These are phyloP conservation scores for Gnomoniopsis sp. DNA, from an alignment of 2,329 filamentous ascomycete species.

Conservation along the genomic window DNA sequence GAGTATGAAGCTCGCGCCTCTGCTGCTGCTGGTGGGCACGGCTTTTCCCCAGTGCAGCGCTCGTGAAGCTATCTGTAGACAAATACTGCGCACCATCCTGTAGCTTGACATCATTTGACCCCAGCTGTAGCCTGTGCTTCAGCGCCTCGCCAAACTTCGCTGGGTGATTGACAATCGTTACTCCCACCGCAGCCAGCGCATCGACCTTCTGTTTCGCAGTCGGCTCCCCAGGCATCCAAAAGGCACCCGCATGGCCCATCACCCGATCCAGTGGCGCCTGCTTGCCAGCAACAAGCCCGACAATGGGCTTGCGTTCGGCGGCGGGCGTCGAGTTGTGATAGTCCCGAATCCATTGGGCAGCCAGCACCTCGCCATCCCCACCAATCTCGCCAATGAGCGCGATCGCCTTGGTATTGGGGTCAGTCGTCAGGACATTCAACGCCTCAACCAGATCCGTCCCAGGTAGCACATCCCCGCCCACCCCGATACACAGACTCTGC, in stretches of 20 bases:
- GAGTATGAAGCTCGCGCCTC: constrained; percentile 9
- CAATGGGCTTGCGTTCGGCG: constrained; percentile 64
- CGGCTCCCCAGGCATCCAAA: constrained; percentile 63
- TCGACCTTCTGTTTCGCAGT: constrained; percentile 63
- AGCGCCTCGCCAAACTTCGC: constrained; percentile 70
- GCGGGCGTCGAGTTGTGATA: constrained; percentile 55
- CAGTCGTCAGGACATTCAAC: constrained; percentile 61
- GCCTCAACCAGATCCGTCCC: constrained; percentile 74
- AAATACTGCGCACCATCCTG: constrained; percentile 22
- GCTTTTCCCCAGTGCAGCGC: not conserved
- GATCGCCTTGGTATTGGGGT: constrained; percentile 67
- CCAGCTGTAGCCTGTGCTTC: constrained; percentile 52
- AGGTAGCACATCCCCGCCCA: constrained; percentile 73
- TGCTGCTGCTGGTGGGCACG: constrained; percentile 1
- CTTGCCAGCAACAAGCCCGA: constrained; percentile 66
- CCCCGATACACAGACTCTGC: constrained; percentile 72
- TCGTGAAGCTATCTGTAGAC: constrained; percentile 4
- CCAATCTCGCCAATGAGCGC: constrained; percentile 72
- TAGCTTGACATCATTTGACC: constrained; percentile 20
- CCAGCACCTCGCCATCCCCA: constrained; percentile 65
- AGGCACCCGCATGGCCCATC: constrained; percentile 80
- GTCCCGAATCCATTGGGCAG: constrained; percentile 69
- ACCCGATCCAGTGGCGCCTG: constrained; percentile 60
- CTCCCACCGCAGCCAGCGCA: constrained; percentile 63
- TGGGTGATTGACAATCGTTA: constrained; percentile 70